These are phyloP conservation scores for Hordeum vulgare DNA, from an alignment of 176 grass and related monocot species.

Conservation along the genomic window DNA sequence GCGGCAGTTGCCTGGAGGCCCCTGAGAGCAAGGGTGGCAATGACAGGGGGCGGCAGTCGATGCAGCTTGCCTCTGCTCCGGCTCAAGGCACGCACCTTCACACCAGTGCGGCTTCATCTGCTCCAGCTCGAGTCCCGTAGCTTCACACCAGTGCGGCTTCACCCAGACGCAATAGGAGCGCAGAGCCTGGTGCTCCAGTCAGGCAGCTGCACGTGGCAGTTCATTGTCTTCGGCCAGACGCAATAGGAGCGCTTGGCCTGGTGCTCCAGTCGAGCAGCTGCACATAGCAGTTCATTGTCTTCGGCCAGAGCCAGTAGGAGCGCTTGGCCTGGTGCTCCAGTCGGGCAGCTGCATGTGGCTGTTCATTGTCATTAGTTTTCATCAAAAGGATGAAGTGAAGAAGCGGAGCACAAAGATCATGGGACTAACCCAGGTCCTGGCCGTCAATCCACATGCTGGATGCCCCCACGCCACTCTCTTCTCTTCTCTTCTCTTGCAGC, in stretches of 20 bases:
- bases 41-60: neutral
- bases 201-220: neutral
- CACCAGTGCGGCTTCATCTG: too few species aligned
- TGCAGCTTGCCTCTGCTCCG: neutral
- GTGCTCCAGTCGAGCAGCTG: neutral
- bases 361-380: neutral
- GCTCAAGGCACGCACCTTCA: neutral
- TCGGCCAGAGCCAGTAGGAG: neutral
- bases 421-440: constrained; percentile 9
- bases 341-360: neutral
- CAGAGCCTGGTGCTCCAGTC: neutral
- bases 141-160: neutral
- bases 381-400: neutral
- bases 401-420: neutral
- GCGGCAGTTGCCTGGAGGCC: neutral
- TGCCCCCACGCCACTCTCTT: neutral
- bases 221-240: neutral
- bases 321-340: neutral
- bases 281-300: neutral
- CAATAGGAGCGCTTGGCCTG: neutral
- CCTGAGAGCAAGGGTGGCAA: neutral
- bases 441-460: neutral
- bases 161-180: neutral
- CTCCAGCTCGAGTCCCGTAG: neutral
- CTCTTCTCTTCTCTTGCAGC: neutral